Base-by-base conservation (phyloP, 306 rosid genomes). In the Cyclanthera cordifolia region DNA sequence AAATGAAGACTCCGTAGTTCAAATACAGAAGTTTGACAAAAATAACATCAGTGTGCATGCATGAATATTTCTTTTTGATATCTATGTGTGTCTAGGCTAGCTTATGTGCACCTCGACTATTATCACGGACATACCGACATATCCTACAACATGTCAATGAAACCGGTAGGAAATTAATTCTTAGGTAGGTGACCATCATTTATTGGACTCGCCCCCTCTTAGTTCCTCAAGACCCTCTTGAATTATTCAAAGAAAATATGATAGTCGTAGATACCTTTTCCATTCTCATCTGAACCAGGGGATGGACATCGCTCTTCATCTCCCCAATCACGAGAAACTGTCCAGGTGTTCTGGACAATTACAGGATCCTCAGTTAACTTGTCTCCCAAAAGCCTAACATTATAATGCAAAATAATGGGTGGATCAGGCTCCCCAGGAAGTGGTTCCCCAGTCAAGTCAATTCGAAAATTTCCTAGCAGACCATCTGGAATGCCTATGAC, bases 341-440 rank as follows among this genome's bases (percentile, higher is more conserved):
- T 88, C 99, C 99, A 94, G 61, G 97, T 79, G 87, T 94, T 94
- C 73, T 90, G 99, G 75, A 94, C 99, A 66, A 94, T 88, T 75
- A 90, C 92, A 69, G 99, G 95, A 72, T 90, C 97, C 80, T 94
- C 97, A 1, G 97, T 94, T 78, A 90, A 39, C 85, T 94, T 83
- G 81, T 94, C 99, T 17, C 99, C 99, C 67, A 83, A 90, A 80
- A 94, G 97, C 79, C 97, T 84, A 58, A 88, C 97, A 86, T 94
- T 90, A 79, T 94, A 94, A 85, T 94, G 99, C 87, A 90, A 80
- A 73, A 94, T 78, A 63, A 86, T 71, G 34, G 99, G 97, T 61
- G 99, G 92, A 23, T 94, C 88, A 8, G 97, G 97, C 82, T 94
- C 99, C 82, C 97, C 97, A 12, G 99, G 99, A 74, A 94, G 89